phyloP scores from a whole-genome alignment of 345 rosid species.

The Acer negundo region DNA sequence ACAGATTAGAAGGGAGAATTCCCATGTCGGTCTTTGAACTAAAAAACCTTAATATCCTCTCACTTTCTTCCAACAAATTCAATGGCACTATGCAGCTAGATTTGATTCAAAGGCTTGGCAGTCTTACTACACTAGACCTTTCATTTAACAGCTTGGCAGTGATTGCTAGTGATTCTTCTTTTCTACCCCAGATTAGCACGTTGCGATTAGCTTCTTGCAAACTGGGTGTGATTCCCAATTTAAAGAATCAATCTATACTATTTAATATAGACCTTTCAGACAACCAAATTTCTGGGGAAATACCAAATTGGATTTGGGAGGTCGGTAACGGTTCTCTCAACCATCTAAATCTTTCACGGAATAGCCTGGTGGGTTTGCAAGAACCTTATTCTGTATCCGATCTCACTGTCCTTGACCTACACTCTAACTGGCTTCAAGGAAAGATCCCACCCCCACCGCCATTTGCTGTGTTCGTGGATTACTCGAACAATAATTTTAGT shows the following conservation, averaged over 20 bases:
- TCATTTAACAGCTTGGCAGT: conserved; percentile 43
- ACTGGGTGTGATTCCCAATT: conserved; percentile 29
- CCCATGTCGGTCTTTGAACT: conserved; percentile 23
- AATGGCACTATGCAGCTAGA: conserved; percentile 30
- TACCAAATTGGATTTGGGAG: conserved; percentile 51
- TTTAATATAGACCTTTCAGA: conserved; percentile 36
- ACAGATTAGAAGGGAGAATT: conserved; percentile 35
- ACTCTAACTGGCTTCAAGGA: conserved; percentile 33
- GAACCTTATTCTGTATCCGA: conserved; percentile 6
- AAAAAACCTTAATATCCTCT: conserved; percentile 24
- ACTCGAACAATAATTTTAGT: conserved; percentile 34
- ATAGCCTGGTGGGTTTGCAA: conserved; percentile 17
- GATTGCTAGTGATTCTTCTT: neutral
- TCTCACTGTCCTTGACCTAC: conserved; percentile 29
- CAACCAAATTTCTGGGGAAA: conserved; percentile 39
- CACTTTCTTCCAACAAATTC: conserved; percentile 48
- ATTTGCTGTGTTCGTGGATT: conserved; percentile 22
- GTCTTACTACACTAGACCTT: conserved; percentile 38
- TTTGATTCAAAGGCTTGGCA: conserved; percentile 16
- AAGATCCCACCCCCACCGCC: conserved; percentile 19
- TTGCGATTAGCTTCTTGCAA: conserved; percentile 52
- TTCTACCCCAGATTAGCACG: conserved; percentile 17
- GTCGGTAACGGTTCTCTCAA: neutral
- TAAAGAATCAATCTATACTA: conserved; percentile 27
- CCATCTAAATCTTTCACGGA: conserved; percentile 19